phyloP scores from a whole-genome alignment of 306 rosid genomes.

The Gillenia trifoliata region DNA sequence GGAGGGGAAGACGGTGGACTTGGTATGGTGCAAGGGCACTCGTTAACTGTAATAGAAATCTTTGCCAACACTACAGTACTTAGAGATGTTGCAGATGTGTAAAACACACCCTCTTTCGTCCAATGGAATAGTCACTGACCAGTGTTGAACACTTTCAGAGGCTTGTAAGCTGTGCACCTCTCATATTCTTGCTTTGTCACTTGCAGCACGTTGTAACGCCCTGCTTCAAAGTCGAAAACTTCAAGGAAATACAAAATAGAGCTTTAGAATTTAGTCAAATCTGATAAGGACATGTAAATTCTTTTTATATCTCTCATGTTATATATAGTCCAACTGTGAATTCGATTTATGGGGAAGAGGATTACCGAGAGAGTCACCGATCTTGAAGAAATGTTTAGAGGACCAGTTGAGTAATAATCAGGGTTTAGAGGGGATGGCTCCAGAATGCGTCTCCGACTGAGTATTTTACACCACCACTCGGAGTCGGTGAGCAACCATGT shows the following conservation, averaged over 20 bases:
- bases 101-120: constrained; percentile 17
- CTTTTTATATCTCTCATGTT: too few species aligned
- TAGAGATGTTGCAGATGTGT: constrained; percentile 36
- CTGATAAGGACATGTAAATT: too few species aligned
- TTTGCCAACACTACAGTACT: constrained; percentile 37
- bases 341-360: not conserved
- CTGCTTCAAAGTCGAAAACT: constrained; percentile 34
- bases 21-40: constrained; percentile 3
- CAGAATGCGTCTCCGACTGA: constrained; percentile 34
- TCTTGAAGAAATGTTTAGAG: constrained; percentile 28
- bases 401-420: constrained; percentile 28
- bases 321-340: too few species aligned
- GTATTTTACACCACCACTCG: constrained; percentile 10
- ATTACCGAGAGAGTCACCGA: constrained; percentile 38
- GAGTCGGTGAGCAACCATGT: constrained; percentile 1
- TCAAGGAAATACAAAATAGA: not conserved
- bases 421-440: constrained; percentile 23
- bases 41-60: constrained; percentile 28
- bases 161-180: constrained; percentile 35
- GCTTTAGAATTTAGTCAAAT: not conserved
- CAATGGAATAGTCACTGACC: constrained; percentile 29
- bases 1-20: not conserved
- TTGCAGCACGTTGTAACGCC: constrained; percentile 35
- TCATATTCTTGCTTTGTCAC: constrained; percentile 38
- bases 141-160: constrained; percentile 11